Evolutionary conservation across 768 basidiomycete genomes (phyloP).

Genomic region (Suillus fuscotomentosus): DNA sequence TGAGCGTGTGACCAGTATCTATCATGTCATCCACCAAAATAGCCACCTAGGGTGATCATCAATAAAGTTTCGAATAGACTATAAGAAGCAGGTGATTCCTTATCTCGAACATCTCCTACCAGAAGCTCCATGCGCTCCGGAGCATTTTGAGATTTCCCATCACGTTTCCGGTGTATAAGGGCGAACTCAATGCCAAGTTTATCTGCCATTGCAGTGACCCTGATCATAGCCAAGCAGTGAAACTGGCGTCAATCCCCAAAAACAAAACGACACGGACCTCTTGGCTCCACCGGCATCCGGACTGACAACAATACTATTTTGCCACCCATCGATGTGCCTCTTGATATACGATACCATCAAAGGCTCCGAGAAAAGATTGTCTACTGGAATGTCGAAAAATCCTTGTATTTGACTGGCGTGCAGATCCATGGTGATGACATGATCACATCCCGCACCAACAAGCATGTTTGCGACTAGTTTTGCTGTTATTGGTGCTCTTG

Average conservation of each 20-base stretch:
- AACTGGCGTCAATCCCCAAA: background rate
- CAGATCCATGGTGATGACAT: slow-evolving; percentile 99
- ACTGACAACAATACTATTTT: slow-evolving; percentile 88
- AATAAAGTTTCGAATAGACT: slow-evolving; percentile 1
- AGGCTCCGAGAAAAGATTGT: slow-evolving; percentile 96
- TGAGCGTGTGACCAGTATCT: slow-evolving; percentile 89
- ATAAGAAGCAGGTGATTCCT: slow-evolving; percentile 42
- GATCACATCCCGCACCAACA: slow-evolving; percentile 94
- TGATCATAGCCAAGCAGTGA: slow-evolving; percentile 30
- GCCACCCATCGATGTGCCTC: slow-evolving; percentile 80
- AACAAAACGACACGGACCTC: slow-evolving; percentile 57
- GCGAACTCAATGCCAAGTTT: slow-evolving; percentile 95
- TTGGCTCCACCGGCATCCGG: slow-evolving; percentile 99
- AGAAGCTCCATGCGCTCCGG: slow-evolving; percentile 89
- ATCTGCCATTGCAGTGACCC: slow-evolving; percentile 93
- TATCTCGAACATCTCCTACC: slow-evolving; percentile 92
- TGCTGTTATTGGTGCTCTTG: slow-evolving; percentile 93
- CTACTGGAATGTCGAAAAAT: slow-evolving; percentile 98
- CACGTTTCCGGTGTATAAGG: slow-evolving; percentile 88
- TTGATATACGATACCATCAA: slow-evolving; percentile 94
- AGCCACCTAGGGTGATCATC: slow-evolving; percentile 54
- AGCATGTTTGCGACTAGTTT: slow-evolving; percentile 99
- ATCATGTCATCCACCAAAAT: slow-evolving; percentile 99
- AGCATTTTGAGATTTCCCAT: slow-evolving; percentile 59
- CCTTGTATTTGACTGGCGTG: slow-evolving; percentile 98